Conservation (phyloP, 176 grass and related monocot species). For the Carex myosuroides region DNA sequence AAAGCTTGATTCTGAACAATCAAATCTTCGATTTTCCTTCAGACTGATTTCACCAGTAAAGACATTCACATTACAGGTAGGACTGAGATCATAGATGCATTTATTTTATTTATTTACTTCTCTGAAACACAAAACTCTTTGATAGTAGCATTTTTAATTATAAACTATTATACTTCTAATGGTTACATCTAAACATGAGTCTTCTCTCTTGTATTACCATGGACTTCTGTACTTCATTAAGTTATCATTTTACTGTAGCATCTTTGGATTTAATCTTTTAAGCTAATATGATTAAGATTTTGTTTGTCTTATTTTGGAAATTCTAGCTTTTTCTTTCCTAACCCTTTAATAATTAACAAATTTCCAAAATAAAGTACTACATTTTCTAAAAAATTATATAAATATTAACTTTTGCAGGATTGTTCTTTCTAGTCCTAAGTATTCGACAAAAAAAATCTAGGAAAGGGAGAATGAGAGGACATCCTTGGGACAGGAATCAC, state of each 20-base stretch:
- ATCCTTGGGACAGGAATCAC: not conserved
- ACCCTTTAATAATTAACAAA: not conserved
- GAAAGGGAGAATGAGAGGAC: not conserved
- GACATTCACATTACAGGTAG: slow-evolving; percentile 89
- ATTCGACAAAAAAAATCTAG: not conserved
- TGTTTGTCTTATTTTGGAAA: not conserved
- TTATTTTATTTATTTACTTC: not conserved
- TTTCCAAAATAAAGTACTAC: not conserved
- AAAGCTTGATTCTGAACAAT: slow-evolving; percentile 87
- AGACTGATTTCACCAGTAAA: slow-evolving; percentile 95
- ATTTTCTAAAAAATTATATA: not conserved
- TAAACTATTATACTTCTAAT: not conserved
- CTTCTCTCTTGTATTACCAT: not conserved
- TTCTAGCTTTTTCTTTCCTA: not conserved
- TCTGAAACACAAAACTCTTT: not conserved
- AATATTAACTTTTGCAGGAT: too few species aligned
- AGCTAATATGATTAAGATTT: not conserved
- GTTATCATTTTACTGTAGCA: not conserved
- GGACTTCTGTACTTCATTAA: not conserved
- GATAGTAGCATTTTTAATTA: not conserved
- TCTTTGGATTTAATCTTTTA: not conserved
- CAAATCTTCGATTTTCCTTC: slow-evolving; percentile 94
- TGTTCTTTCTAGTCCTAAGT: not conserved
- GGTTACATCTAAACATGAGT: not conserved
- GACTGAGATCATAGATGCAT: slow-evolving; percentile 7